These are phyloP conservation scores for Cordyceps farinosa DNA, from an alignment of 2,329 filamentous ascomycete species.

Conservation along the genomic window DNA sequence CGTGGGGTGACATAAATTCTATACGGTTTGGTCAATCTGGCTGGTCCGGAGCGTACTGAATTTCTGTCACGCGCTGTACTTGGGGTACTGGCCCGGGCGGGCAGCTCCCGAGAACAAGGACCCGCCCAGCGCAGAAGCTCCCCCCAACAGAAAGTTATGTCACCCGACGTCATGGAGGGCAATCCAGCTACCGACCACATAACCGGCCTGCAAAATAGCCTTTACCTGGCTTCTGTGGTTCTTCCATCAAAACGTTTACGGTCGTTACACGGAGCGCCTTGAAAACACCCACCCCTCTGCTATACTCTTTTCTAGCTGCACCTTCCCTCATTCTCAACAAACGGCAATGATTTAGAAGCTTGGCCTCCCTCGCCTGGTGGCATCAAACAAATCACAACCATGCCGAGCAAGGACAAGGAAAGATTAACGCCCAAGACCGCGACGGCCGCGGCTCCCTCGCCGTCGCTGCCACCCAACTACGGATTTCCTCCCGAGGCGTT, in stretches of 20 bases:
- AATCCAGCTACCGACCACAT: neutral
- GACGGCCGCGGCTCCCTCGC: neutral
- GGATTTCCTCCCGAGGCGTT: slow-evolving; percentile 62
- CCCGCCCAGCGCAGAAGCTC: slow-evolving; percentile 6
- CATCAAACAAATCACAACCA: slow-evolving; percentile 2
- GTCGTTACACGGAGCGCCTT: neutral
- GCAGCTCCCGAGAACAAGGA: neutral
- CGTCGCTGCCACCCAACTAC: slow-evolving; percentile 32
- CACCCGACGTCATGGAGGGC: slow-evolving; percentile 18
- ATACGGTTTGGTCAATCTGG: no score
- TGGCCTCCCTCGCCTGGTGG: neutral
- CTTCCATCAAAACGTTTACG: neutral
- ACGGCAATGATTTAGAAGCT: slow-evolving; percentile 4
- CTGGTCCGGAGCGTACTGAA: no score
- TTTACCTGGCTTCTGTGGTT: neutral
- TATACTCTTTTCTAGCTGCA: neutral
- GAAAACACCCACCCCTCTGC: neutral
- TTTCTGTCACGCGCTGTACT: no score
- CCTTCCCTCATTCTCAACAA: neutral
- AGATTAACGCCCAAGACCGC: neutral
- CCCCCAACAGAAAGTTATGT: slow-evolving; percentile 16
- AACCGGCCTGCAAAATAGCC: neutral
- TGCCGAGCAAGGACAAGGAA: neutral
- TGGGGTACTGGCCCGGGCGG: neutral
- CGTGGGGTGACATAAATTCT: no score